A percentile compares a stretch with the other conserved stretches of the same genome.
phyloP scores from a whole-genome alignment of 441 rosid genomes.

The Pelargonium australe region DNA sequence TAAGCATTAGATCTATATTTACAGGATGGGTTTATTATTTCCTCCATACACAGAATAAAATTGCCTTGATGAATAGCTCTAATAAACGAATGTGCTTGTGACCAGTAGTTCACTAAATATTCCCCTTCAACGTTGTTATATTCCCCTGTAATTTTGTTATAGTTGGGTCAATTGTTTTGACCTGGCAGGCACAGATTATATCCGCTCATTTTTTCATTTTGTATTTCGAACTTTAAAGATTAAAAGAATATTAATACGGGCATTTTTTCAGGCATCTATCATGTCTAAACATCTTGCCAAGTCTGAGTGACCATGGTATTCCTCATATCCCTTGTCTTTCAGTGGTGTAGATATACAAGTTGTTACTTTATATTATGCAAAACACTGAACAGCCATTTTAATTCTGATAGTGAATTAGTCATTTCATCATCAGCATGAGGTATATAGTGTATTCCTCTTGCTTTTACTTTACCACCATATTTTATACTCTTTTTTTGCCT shows the following conservation, averaged over 20 bases:
- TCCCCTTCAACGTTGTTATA: neutral
- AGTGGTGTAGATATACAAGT: neutral
- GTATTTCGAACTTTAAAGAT: neutral
- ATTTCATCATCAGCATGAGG: slow-evolving; percentile 16
- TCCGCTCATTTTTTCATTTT: neutral
- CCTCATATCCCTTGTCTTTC: neutral
- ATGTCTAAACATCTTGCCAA: slow-evolving; percentile 26
- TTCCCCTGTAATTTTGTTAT: neutral
- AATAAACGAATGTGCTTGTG: neutral
- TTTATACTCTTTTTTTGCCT: neutral
- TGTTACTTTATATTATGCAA: neutral
- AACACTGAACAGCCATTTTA: neutral
- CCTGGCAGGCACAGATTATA: neutral
- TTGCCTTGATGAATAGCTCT: neutral
- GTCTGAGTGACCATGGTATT: slow-evolving; percentile 22
- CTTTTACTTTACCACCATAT: neutral
- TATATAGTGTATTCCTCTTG: neutral
- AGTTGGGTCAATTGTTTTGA: neutral
- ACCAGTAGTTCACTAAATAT: neutral
- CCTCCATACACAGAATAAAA: neutral
- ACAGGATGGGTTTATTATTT: neutral
- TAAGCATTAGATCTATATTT: neutral
- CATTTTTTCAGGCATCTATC: slow-evolving; percentile 24
- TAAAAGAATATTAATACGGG: neutral
- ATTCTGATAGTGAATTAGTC: slow-evolving; percentile 17